A percentile compares a stretch with the other conserved stretches of the same genome.
phyloP scores from a whole-genome alignment of 1,284 basidiomycete species.

The Porogramme epimiltina region DNA sequence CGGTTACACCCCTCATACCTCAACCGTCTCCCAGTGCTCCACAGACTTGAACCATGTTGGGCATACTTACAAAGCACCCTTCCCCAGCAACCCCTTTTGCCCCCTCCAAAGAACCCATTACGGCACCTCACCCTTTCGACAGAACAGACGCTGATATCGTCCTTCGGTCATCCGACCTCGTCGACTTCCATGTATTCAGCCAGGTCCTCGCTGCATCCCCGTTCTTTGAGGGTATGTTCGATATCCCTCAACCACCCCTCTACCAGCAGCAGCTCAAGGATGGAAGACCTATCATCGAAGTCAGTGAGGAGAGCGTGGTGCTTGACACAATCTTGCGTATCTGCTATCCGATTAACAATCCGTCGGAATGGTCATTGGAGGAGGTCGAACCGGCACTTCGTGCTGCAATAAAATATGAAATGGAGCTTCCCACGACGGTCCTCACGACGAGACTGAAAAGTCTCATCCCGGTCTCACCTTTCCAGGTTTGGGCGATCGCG shows the following conservation, averaged over 20 bases:
- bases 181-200: constrained; percentile 17
- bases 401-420: constrained; percentile 24
- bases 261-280: not conserved
- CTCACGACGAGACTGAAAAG: constrained; percentile 5
- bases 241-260: constrained; percentile 9
- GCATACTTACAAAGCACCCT: no score
- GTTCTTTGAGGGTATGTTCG: constrained; percentile 21
- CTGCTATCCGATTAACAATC: constrained; percentile 34
- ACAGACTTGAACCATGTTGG: no score
- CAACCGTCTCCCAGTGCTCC: no score
- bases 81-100: no score
- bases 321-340: constrained; percentile 38
- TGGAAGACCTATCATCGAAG: constrained; percentile 21
- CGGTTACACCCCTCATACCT: no score
- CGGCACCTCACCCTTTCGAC: constrained; percentile 9
- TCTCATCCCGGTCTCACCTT: not conserved
- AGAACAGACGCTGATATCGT: constrained; percentile 8
- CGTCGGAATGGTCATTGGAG: constrained; percentile 1
- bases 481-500: constrained; percentile 15
- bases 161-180: constrained; percentile 4
- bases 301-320: constrained; percentile 35
- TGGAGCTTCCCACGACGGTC: constrained; percentile 11
- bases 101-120: no score
- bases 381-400: constrained; percentile 8
- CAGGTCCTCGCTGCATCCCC: constrained; percentile 23